A percentile compares a stretch with the other conserved stretches of the same genome.
Conservation (phyloP, 2,329 filamentous ascomycete genomes). For the Calonectria pseudoturangicola region DNA sequence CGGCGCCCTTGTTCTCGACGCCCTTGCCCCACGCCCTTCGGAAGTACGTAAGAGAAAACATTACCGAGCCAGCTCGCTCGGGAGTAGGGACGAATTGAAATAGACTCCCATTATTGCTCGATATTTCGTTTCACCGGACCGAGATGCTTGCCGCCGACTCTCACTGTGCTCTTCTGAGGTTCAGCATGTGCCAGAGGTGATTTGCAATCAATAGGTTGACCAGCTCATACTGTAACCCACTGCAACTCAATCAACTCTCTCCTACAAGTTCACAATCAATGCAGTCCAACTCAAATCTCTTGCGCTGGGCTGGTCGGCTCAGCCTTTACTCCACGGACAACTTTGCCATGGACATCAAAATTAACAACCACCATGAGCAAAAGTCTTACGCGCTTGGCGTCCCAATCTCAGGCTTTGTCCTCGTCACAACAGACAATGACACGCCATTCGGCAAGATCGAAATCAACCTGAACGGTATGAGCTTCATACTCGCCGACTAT, state of each 20-base stretch:
- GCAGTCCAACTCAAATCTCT: not conserved
- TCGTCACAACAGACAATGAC: slow-evolving; percentile 33
- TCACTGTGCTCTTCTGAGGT: too few species aligned
- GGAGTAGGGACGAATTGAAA: too few species aligned
- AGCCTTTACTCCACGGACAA: not conserved
- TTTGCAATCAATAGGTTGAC: too few species aligned
- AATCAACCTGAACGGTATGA: slow-evolving; percentile 38
- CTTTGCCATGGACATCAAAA: slow-evolving; percentile 37
- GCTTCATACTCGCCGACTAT: slow-evolving; percentile 36
- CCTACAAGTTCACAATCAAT: not conserved
- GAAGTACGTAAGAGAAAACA: too few species aligned
- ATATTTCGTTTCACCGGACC: too few species aligned
- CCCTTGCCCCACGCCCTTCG: too few species aligned
- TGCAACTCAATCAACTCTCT: not conserved
- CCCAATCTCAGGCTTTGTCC: slow-evolving; percentile 39
- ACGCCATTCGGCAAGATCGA: slow-evolving; percentile 41
- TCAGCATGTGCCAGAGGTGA: too few species aligned
- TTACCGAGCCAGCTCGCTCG: too few species aligned
- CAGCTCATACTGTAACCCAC: too few species aligned
- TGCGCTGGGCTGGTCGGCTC: not conserved
- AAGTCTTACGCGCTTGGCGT: slow-evolving; percentile 49
- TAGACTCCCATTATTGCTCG: too few species aligned
- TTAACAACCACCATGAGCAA: slow-evolving; percentile 47
- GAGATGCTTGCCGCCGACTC: too few species aligned
- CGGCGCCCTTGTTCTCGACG: not conserved